Evolutionary conservation across 495 filamentous ascomycete genomes (phyloP).

Genomic region (Penicillium crystallinum): DNA sequence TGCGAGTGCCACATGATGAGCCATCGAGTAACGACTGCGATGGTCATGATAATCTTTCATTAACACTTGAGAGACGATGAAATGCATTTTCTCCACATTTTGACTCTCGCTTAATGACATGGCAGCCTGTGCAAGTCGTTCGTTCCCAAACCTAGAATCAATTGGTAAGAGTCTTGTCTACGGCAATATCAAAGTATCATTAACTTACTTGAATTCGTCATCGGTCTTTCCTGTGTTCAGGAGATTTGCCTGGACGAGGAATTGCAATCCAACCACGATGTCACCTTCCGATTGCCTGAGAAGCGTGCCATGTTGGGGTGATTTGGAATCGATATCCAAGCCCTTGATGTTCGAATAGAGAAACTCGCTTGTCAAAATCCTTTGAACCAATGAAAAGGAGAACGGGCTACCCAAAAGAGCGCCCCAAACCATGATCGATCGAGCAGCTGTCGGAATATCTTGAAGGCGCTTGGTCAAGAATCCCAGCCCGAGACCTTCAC

Average conservation of each 20-base stretch:
- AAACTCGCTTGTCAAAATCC: constrained; percentile 64
- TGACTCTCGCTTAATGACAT: constrained; percentile 60
- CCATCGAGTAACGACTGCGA: constrained; percentile 59
- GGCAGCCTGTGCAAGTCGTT: constrained; percentile 74
- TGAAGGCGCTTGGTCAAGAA: constrained; percentile 72
- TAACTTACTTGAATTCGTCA: constrained; percentile 54
- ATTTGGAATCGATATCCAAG: constrained; percentile 30
- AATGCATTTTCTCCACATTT: constrained; percentile 76
- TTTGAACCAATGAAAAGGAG: constrained; percentile 74
- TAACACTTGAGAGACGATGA: constrained; percentile 72
- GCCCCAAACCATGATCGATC: constrained; percentile 82
- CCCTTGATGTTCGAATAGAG: constrained; percentile 44
- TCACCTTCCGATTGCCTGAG: constrained; percentile 43
- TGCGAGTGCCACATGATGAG: constrained; percentile 70
- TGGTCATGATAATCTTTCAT: constrained; percentile 62
- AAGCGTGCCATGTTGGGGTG: constrained; percentile 27
- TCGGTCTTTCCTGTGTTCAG: constrained; percentile 71
- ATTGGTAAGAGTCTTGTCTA: neutral
- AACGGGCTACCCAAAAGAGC: constrained; percentile 74
- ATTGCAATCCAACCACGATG: constrained; percentile 70
- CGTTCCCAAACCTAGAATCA: constrained; percentile 63
- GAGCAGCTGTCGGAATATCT: constrained; percentile 65
- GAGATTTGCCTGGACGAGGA: constrained; percentile 69
- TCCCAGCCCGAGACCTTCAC: constrained; percentile 69
- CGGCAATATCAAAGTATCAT: neutral